These are phyloP conservation scores for Globisporangium irregulare DNA, from an alignment of 352 stramenopile species.

Conservation along the genomic window DNA sequence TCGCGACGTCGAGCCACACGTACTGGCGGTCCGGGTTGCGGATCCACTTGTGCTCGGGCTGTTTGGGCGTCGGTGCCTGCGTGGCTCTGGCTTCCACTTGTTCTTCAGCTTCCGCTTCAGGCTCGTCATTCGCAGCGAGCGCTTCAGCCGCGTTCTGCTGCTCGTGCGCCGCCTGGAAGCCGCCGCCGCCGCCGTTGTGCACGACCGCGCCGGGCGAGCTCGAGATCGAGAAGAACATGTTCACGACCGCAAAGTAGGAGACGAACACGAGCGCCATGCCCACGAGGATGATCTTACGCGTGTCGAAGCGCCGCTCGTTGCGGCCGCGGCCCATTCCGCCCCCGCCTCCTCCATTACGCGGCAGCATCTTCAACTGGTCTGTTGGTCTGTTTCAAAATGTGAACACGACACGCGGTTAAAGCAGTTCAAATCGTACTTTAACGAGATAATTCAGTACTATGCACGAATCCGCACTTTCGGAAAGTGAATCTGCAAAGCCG, in stretches of 20 bases:
- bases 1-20: slow-evolving; percentile 83
- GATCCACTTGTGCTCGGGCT: slow-evolving; percentile 29
- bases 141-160: slow-evolving; percentile 15
- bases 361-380: slow-evolving; percentile 27
- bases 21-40: slow-evolving; percentile 75
- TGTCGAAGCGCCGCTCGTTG: slow-evolving; percentile 25
- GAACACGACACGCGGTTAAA: neutral
- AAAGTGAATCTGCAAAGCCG: neutral
- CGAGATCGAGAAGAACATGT: slow-evolving; percentile 60
- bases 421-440: too few relatives aligned
- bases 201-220: slow-evolving; percentile 6
- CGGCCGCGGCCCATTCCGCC: slow-evolving; percentile 1
- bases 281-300: slow-evolving; percentile 53
- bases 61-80: neutral
- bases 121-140: slow-evolving; percentile 12
- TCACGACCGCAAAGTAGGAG: slow-evolving; percentile 62
- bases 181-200: neutral
- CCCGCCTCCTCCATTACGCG: slow-evolving; percentile 22
- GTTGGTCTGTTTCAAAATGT: neutral
- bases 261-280: slow-evolving; percentile 56
- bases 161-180: slow-evolving; percentile 9
- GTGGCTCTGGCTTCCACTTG: neutral
- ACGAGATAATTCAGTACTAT: too few relatives aligned
- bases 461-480: too few relatives aligned
- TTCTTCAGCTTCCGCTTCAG: neutral